phyloP scores from a whole-genome alignment of 164 flowering plant genomes.

The Piper longum region DNA sequence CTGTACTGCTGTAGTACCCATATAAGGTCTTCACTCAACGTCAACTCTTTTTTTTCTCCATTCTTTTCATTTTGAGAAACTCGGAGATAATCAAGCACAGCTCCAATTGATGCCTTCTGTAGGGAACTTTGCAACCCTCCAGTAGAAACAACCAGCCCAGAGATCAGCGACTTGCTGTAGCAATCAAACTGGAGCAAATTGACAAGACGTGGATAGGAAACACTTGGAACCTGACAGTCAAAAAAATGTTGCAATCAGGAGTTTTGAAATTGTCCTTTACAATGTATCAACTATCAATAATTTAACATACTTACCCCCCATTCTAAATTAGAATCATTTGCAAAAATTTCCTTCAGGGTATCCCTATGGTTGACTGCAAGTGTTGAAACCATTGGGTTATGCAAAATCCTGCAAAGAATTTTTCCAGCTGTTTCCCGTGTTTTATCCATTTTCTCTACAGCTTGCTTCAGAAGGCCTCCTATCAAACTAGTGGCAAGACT shows the following conservation, averaged over 20 bases:
- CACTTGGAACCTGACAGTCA: constrained; percentile 56
- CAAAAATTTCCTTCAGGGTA: constrained; percentile 50
- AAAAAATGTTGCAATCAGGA: not conserved
- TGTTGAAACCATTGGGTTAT: constrained; percentile 28
- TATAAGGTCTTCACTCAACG: constrained; percentile 48
- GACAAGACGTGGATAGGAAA: constrained; percentile 75
- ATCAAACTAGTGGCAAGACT: constrained; percentile 47
- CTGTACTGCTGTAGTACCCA: constrained; percentile 71
- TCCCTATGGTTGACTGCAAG: constrained; percentile 62
- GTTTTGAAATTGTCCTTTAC: not conserved
- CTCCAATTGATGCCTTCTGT: constrained; percentile 57
- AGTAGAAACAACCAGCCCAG: constrained; percentile 74
- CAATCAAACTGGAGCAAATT: constrained; percentile 55
- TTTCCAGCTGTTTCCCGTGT: constrained; percentile 70
- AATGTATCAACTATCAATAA: not conserved
- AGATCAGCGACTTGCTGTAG: constrained; percentile 57
- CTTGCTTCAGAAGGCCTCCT: constrained; percentile 72
- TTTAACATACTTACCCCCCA: constrained; percentile 57
- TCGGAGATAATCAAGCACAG: constrained; percentile 66
- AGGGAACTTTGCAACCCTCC: constrained; percentile 96
- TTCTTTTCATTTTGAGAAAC: constrained; percentile 19
- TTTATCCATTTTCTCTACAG: constrained; percentile 95
- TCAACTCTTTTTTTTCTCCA: constrained; percentile 26
- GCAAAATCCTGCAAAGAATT: constrained; percentile 61
- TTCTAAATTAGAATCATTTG: constrained; percentile 30